Conservation (phyloP, 116 monocot genomes). For the Papilionanthe hybrid region DNA sequence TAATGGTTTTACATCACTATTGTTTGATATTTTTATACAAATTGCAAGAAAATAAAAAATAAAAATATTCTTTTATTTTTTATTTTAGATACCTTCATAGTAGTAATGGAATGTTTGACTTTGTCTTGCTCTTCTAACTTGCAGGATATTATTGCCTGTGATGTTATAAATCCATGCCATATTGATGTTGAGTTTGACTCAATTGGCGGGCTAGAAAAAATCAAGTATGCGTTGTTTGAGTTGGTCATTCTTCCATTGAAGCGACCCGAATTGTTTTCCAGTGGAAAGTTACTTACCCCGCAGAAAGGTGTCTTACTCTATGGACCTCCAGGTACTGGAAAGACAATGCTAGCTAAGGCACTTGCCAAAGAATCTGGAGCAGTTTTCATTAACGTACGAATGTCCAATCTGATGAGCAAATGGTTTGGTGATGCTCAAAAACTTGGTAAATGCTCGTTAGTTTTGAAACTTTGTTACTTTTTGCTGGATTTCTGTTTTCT, state of each 20-base stretch:
- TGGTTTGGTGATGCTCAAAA: constrained; percentile 99
- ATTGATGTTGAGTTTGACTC: constrained; percentile 92
- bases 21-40: background rate
- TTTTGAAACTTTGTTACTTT: background rate
- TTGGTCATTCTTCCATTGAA: constrained; percentile 88
- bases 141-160: constrained; percentile 96
- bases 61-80: background rate
- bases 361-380: constrained; percentile 95
- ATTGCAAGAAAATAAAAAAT: background rate
- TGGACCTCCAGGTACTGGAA: constrained; percentile 97
- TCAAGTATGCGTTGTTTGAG: constrained; percentile 78
- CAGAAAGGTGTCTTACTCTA: constrained; percentile 96
- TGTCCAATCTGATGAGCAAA: constrained; percentile 99
- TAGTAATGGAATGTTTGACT: too few species aligned
- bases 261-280: constrained; percentile 77
- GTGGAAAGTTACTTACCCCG: constrained; percentile 91
- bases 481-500: background rate
- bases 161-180: constrained; percentile 93
- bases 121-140: background rate
- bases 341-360: constrained; percentile 98
- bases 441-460: constrained; percentile 51
- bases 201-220: constrained; percentile 77
- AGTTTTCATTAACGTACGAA: constrained; percentile 91
- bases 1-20: too few species aligned
- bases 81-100: too few species aligned